Evolutionary conservation across 805 yeast species (phyloP).

Genomic region (Suhomyces kilbournensis): DNA sequence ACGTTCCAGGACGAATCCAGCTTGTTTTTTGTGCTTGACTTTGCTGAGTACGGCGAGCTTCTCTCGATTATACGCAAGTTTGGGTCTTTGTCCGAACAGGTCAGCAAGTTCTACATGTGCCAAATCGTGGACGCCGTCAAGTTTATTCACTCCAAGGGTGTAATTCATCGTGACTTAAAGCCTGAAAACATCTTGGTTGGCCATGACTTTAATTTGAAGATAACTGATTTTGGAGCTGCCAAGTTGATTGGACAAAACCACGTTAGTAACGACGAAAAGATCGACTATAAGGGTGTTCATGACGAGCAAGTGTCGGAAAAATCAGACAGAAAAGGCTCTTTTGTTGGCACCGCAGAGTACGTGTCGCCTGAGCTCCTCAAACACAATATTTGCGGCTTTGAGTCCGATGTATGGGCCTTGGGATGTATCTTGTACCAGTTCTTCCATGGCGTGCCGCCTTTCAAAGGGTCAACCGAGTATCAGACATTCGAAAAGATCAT

Average conservation of each 20-base stretch:
- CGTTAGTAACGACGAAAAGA: conserved; percentile 32
- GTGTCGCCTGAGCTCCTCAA: conserved; percentile 88
- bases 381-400: conserved; percentile 76
- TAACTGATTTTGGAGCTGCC: conserved; percentile 99
- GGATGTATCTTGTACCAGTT: conserved; percentile 88
- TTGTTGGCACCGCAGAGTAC: conserved; percentile 97
- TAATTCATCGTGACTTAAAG: conserved; percentile 89
- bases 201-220: conserved; percentile 80
- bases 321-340: conserved; percentile 50
- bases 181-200: conserved; percentile 91
- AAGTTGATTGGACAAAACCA: conserved; percentile 50
- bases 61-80: conserved; percentile 70
- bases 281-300: conserved; percentile 28
- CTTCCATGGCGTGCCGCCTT: conserved; percentile 82
- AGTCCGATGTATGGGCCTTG: conserved; percentile 89
- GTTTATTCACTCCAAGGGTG: conserved; percentile 85
- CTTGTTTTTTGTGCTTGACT: conserved; percentile 87
- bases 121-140: conserved; percentile 89
- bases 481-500: conserved; percentile 88
- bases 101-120: conserved; percentile 75
- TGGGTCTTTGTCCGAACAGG: conserved; percentile 73
- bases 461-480: conserved; percentile 81
- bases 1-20: conserved; percentile 92
- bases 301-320: conserved; percentile 17
- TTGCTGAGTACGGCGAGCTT: conserved; percentile 94